These are phyloP conservation scores for Huntiella abstrusa DNA, from an alignment of 2,329 filamentous ascomycete genomes.

Conservation along the genomic window DNA sequence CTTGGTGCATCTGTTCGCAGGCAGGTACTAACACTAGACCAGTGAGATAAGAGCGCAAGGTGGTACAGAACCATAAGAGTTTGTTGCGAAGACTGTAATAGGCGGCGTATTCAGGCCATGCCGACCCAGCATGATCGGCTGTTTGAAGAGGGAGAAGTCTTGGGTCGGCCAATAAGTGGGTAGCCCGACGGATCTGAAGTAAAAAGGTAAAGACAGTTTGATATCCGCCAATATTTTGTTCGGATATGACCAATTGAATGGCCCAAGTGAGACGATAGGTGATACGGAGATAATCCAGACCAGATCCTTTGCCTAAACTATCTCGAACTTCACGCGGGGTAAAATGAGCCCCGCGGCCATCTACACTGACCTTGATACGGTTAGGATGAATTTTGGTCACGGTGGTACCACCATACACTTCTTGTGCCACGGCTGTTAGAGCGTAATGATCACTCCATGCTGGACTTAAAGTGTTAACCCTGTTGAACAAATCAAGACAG, in stretches of 20 bases:
- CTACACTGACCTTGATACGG: slow-evolving; percentile 41
- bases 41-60: slow-evolving; percentile 56
- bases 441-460: slow-evolving; percentile 68
- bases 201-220: slow-evolving; percentile 57
- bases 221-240: slow-evolving; percentile 44
- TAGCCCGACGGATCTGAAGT: slow-evolving; percentile 57
- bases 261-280: slow-evolving; percentile 50
- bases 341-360: slow-evolving; percentile 20
- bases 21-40: slow-evolving; percentile 50
- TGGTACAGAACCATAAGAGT: slow-evolving; percentile 61
- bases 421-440: slow-evolving; percentile 58
- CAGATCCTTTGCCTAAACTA: slow-evolving; percentile 31
- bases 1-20: slow-evolving; percentile 33
- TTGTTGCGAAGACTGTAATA: slow-evolving; percentile 47
- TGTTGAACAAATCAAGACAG: slow-evolving; percentile 51
- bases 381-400: slow-evolving; percentile 35
- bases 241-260: slow-evolving; percentile 52
- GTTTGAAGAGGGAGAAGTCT: slow-evolving; percentile 25
- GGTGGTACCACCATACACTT: slow-evolving; percentile 38
- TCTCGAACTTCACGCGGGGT: slow-evolving; percentile 29
- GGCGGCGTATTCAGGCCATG: slow-evolving; percentile 24
- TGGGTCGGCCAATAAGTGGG: slow-evolving; percentile 42
- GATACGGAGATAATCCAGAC: slow-evolving; percentile 42
- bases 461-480: slow-evolving; percentile 41
- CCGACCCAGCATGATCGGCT: slow-evolving; percentile 6